Conservation (phyloP, 441 rosid species). For the Syzygium malaccense region DNA sequence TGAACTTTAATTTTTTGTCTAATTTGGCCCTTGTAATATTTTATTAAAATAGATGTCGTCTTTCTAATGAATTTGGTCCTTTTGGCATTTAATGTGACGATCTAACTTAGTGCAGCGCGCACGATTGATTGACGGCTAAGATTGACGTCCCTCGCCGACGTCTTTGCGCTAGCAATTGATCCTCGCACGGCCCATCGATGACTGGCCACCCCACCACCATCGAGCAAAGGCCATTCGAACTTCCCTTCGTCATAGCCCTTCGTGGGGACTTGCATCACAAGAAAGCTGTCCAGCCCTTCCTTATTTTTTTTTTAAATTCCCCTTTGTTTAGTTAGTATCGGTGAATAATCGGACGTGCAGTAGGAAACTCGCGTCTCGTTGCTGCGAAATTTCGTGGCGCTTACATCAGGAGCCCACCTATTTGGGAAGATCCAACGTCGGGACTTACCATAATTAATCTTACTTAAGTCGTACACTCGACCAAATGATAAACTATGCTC, state of each 20-base stretch:
- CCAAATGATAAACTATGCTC: neutral
- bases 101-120: neutral
- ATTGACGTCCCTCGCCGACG: neutral
- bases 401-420: neutral
- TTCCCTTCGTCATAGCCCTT: neutral
- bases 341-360: neutral
- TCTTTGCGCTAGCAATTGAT: neutral
- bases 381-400: neutral
- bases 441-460: neutral
- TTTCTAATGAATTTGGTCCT: neutral
- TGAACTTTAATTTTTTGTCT: neutral
- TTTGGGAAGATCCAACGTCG: neutral
- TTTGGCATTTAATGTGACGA: neutral
- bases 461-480: neutral
- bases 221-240: neutral
- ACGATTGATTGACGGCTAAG: neutral
- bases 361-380: neutral
- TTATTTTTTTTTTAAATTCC: too few species aligned
- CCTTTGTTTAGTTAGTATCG: neutral
- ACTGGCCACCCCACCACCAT: neutral
- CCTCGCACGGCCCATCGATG: neutral
- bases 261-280: neutral
- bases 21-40: neutral
- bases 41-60: neutral
- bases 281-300: neutral